Evolutionary conservation across 352 stramenopile genomes (phyloP).

Genomic region (Peronospora destructor): DNA sequence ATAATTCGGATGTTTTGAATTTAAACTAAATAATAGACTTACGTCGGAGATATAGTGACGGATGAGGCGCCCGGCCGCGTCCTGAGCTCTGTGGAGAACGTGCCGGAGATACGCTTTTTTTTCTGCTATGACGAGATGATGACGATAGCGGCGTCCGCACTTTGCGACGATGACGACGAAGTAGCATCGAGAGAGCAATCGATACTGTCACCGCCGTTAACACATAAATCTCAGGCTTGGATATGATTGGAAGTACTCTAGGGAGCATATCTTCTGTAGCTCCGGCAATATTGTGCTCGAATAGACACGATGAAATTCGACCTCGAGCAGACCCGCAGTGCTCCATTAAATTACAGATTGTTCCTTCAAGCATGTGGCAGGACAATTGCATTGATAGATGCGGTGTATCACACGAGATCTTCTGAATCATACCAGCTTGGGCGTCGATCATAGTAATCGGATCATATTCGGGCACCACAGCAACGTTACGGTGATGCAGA

Average conservation of each 20-base stretch:
- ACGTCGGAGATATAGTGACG: conserved; percentile 30
- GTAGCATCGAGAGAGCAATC: conserved; percentile 56
- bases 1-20: conserved; percentile 1
- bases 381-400: conserved; percentile 86
- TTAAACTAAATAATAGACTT: conserved; percentile 46
- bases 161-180: conserved; percentile 37
- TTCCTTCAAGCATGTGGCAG: conserved; percentile 89
- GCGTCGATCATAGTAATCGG: conserved; percentile 85
- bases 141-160: conserved; percentile 26
- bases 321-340: conserved; percentile 58
- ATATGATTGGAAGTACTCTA: conserved; percentile 26
- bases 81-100: conserved; percentile 14
- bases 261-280: conserved; percentile 61
- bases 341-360: conserved; percentile 76
- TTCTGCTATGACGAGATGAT: conserved; percentile 22
- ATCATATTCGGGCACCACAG: conserved; percentile 85
- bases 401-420: conserved; percentile 83
- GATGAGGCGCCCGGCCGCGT: conserved; percentile 14
- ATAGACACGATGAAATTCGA: conserved; percentile 61
- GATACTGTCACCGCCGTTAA: conserved; percentile 40
- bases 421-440: conserved; percentile 84
- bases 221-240: conserved; percentile 55
- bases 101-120: conserved; percentile 22
- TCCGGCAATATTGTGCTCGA: conserved; percentile 73
- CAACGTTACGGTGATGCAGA: conserved; percentile 80